phyloP scores from a whole-genome alignment of 225 moss, liverwort and hornwort genomes.

The Polytrichum formosum region DNA sequence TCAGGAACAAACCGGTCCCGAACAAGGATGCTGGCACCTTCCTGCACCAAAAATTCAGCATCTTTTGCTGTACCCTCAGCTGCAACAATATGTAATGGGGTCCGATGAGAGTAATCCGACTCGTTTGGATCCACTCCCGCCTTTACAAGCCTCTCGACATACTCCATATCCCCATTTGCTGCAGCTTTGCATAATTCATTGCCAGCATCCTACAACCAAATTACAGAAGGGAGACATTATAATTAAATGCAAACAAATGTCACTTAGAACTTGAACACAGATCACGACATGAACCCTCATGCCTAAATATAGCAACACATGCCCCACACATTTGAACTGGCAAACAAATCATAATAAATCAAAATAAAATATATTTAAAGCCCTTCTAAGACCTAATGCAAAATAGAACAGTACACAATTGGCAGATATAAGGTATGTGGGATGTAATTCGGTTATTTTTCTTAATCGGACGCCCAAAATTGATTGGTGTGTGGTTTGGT shows the following conservation, averaged over 20 bases:
- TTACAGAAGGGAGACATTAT: background rate
- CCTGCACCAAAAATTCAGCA: conserved; percentile 53
- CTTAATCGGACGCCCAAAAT: no score
- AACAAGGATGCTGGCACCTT: conserved; percentile 58
- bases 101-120: conserved; percentile 55
- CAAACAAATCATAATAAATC: no score
- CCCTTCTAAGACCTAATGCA: no score
- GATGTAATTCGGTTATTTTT: no score
- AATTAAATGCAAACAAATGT: background rate
- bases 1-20: conserved; percentile 46
- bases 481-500: no score
- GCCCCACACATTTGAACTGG: no score
- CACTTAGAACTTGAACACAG: background rate
- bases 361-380: no score
- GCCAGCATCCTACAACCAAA: conserved; percentile 54
- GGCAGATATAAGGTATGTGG: no score
- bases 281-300: background rate
- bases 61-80: conserved; percentile 60
- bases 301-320: no score
- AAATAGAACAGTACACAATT: no score
- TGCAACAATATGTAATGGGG: conserved; percentile 62
- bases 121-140: conserved; percentile 60
- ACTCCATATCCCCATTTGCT: conserved; percentile 54
- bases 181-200: conserved; percentile 74
- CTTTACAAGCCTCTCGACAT: conserved; percentile 61